These are phyloP conservation scores for Phytophthora lateralis DNA, from an alignment of 352 stramenopile species.

Conservation along the genomic window DNA sequence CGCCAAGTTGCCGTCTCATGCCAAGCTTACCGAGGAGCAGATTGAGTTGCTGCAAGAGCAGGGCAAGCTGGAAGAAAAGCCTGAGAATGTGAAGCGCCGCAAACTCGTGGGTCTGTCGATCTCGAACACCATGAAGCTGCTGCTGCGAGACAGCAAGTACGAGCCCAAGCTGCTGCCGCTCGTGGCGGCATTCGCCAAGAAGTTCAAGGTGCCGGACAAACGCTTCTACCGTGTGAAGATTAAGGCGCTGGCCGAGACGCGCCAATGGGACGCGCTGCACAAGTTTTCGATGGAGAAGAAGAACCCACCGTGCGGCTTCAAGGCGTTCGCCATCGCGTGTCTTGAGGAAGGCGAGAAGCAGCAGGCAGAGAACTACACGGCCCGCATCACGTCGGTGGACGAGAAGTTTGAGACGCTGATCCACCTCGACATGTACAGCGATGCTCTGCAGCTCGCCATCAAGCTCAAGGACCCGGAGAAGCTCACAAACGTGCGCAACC, in stretches of 20 bases:
- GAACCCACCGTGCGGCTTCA: constrained; percentile 83
- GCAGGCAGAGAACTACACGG: constrained; percentile 83
- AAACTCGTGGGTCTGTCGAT: constrained; percentile 86
- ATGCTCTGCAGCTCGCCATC: constrained; percentile 82
- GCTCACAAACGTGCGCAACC: constrained; percentile 83
- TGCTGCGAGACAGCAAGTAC: constrained; percentile 83
- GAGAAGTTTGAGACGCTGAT: constrained; percentile 91
- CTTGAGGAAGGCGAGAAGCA: constrained; percentile 78
- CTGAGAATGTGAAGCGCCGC: constrained; percentile 80
- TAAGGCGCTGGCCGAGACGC: constrained; percentile 80
- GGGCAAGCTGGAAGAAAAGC: constrained; percentile 79
- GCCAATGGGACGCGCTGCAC: constrained; percentile 88
- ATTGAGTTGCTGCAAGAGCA: constrained; percentile 89
- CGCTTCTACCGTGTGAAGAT: constrained; percentile 92
- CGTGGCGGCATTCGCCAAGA: constrained; percentile 77
- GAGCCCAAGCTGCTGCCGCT: constrained; percentile 78
- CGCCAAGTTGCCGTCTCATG: constrained; percentile 63
- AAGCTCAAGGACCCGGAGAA: constrained; percentile 88
- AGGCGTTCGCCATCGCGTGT: constrained; percentile 83
- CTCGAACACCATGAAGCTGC: constrained; percentile 84
- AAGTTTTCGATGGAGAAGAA: constrained; percentile 90
- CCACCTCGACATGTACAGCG: constrained; percentile 83
- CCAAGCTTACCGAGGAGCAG: constrained; percentile 87
- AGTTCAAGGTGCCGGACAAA: constrained; percentile 92
- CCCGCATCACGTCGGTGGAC: constrained; percentile 79